Conservation (phyloP, 225 moss, liverwort and hornwort genomes). For the Takakia lepidozioides region DNA sequence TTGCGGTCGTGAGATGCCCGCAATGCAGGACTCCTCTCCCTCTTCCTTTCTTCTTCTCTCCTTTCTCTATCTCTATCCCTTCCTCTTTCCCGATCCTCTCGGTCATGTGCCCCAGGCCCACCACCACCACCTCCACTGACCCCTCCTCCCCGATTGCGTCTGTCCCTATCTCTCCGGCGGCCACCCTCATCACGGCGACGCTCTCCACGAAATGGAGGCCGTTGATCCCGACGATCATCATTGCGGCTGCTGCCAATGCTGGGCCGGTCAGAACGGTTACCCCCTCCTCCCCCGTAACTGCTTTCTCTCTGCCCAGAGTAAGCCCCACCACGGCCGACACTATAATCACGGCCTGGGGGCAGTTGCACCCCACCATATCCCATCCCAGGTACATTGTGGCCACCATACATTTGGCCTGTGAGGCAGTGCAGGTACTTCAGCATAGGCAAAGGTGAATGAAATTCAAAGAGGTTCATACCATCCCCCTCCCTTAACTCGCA, state of each 20-base stretch:
- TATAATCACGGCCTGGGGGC: conserved; percentile 93
- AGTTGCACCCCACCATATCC: conserved; percentile 94
- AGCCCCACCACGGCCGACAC: conserved; percentile 91
- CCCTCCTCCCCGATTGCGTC: conserved; percentile 36
- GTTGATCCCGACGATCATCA: conserved; percentile 83
- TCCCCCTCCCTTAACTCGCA: too few species aligned
- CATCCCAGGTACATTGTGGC: conserved; percentile 69
- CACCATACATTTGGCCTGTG: conserved; percentile 71
- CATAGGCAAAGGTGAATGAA: too few species aligned
- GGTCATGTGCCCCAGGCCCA: conserved; percentile 31
- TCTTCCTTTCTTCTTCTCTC: conserved; percentile 79
- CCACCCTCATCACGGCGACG: conserved; percentile 50
- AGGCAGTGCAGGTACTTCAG: too few species aligned
- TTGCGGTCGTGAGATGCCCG: conserved; percentile 80
- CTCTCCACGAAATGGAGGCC: conserved; percentile 66
- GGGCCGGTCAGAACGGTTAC: conserved; percentile 87
- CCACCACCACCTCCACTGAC: conserved; percentile 26
- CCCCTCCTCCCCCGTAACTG: conserved; percentile 35
- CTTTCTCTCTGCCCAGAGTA: conserved; percentile 63
- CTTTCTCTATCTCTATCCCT: conserved; percentile 79
- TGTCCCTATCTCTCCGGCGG: conserved; percentile 70
- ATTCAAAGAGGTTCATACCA: too few species aligned
- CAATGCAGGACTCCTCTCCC: conserved; percentile 79
- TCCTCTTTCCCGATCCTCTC: conserved; percentile 66
- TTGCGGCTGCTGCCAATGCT: conserved; percentile 94